Percentiles rank a stretch among this genome's conserved stretches.
phyloP scores from a whole-genome alignment of 768 basidiomycete genomes.

The Lactarius hengduanensis region DNA sequence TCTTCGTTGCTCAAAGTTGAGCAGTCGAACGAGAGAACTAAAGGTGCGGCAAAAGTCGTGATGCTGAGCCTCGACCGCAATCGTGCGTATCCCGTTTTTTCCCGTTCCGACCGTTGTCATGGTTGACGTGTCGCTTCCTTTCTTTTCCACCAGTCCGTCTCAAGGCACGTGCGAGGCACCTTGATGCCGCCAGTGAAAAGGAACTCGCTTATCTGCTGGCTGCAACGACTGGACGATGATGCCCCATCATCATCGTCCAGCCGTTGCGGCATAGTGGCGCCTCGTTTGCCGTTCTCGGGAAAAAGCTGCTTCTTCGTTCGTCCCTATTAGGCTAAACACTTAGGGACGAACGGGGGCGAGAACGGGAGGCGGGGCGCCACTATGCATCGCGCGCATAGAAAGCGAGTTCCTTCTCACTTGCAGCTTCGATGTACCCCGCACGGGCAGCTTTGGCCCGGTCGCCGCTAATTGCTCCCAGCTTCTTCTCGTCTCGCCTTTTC shows the following conservation, averaged over 20 bases:
- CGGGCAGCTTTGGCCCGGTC: not conserved
- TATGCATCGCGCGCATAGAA: not conserved
- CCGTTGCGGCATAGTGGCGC: not conserved
- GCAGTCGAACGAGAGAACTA: conserved; percentile 36
- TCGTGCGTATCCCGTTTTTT: conserved; percentile 49
- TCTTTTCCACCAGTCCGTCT: conserved; percentile 61
- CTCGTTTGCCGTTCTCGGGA: conserved; percentile 1
- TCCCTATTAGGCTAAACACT: conserved; percentile 1
- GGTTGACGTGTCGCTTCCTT: not conserved
- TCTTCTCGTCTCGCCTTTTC: not conserved
- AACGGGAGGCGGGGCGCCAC: not conserved
- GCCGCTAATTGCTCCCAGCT: not conserved
- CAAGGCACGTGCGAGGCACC: conserved; percentile 83
- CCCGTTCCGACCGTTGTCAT: not conserved
- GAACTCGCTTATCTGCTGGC: conserved; percentile 74
- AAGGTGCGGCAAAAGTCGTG: conserved; percentile 73
- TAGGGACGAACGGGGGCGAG: conserved; percentile 8
- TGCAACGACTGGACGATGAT: conserved; percentile 33
- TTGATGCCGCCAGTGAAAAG: conserved; percentile 82
- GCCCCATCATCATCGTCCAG: not conserved
- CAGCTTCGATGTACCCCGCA: not conserved
- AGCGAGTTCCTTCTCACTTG: not conserved
- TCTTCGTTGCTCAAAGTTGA: conserved; percentile 58
- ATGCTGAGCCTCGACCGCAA: conserved; percentile 91
- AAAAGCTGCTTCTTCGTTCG: conserved; percentile 1